Evolutionary conservation across 305 asterid species (phyloP).

Genomic region (Fraxinus nigra): DNA sequence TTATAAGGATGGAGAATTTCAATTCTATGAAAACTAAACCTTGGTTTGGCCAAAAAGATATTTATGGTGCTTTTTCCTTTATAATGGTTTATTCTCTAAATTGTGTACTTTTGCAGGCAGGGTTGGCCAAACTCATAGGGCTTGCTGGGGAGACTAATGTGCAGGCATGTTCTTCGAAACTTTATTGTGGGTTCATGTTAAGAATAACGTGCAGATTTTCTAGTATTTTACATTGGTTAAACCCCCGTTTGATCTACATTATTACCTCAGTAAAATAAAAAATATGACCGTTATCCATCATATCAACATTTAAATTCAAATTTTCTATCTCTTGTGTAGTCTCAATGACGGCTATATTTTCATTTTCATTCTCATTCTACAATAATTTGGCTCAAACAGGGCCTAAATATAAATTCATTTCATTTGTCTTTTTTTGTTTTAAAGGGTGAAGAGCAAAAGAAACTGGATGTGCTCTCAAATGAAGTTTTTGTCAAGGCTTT

Average conservation of each 20-base stretch:
- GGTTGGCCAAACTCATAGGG: conserved; percentile 92
- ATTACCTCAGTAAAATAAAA: no score
- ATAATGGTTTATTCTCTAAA: conserved; percentile 1
- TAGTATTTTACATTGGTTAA: neutral
- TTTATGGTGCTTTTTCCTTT: neutral
- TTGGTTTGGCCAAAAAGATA: neutral
- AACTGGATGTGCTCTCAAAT: conserved; percentile 87
- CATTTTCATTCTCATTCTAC: no score
- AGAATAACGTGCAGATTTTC: neutral
- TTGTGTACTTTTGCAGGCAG: conserved; percentile 62
- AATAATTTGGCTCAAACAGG: no score
- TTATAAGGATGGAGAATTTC: neutral
- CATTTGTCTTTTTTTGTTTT: conserved; percentile 10
- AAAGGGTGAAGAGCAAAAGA: conserved; percentile 99
- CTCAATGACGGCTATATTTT: no score
- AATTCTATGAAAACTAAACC: neutral
- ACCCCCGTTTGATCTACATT: no score
- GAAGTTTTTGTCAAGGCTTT: conserved; percentile 90
- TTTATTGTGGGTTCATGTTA: neutral
- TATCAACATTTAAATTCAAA: no score
- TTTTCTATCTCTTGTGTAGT: no score
- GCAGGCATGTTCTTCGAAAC: conserved; percentile 56
- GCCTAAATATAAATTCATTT: neutral
- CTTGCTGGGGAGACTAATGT: conserved; percentile 98
- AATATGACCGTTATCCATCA: no score